Evolutionary conservation across 2,329 filamentous ascomycete genomes (phyloP).

Genomic region (Alternaria brassicicola): DNA sequence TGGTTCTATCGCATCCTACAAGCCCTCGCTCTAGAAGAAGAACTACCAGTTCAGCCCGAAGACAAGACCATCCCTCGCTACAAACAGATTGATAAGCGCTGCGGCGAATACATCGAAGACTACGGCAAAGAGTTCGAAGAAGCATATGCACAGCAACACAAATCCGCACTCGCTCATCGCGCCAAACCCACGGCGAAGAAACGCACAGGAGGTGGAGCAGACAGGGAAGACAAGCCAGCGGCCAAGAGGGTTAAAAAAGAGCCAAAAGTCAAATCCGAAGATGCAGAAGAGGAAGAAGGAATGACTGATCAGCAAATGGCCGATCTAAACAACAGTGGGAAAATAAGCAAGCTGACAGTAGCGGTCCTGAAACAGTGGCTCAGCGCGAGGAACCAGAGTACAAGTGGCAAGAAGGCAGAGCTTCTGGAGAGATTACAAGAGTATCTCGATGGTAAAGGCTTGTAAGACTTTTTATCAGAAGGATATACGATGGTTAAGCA

Average conservation of each 20-base stretch:
- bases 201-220: conserved; percentile 38
- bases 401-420: conserved; percentile 46
- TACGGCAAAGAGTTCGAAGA: conserved; percentile 74
- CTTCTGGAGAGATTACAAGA: conserved; percentile 44
- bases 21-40: conserved; percentile 87
- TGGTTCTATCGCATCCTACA: conserved; percentile 98
- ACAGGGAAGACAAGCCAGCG: conserved; percentile 23
- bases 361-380: conserved; percentile 43
- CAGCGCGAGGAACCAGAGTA: conserved; percentile 29
- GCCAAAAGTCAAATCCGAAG: conserved; percentile 29
- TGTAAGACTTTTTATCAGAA: not conserved
- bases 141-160: conserved; percentile 55
- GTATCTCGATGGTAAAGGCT: not conserved
- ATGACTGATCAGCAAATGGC: conserved; percentile 55
- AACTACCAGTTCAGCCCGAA: conserved; percentile 73
- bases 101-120: conserved; percentile 76
- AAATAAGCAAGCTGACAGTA: conserved; percentile 51
- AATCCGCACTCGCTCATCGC: conserved; percentile 50
- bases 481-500: not conserved
- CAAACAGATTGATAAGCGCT: conserved; percentile 84
- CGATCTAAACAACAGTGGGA: conserved; percentile 51
- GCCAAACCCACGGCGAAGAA: conserved; percentile 52
- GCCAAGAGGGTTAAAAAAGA: conserved; percentile 39
- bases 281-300: conserved; percentile 28
- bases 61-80: conserved; percentile 86